These are phyloP conservation scores for Colletotrichum incanum DNA, from an alignment of 2,329 filamentous ascomycete species.

Conservation along the genomic window DNA sequence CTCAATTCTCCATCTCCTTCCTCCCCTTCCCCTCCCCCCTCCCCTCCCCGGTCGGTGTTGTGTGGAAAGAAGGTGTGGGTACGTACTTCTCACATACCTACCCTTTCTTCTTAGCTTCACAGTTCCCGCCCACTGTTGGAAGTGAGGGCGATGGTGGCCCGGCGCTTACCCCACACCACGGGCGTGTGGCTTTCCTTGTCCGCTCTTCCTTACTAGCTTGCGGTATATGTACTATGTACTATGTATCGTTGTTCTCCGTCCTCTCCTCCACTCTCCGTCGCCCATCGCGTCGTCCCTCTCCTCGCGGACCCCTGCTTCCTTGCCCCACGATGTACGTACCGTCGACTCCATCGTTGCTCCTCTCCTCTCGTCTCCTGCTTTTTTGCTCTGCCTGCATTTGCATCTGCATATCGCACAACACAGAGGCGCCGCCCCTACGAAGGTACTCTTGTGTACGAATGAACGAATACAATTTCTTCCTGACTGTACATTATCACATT, in stretches of 20 bases:
- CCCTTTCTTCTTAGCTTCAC: slow-evolving; percentile 8
- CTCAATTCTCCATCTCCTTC: slow-evolving; percentile 1
- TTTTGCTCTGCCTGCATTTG: slow-evolving; percentile 32
- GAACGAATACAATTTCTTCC: not conserved
- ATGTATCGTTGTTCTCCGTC: not conserved
- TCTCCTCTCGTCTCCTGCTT: slow-evolving; percentile 17
- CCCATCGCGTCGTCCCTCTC: not conserved
- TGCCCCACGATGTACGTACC: slow-evolving; percentile 17
- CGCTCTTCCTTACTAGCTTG: not conserved
- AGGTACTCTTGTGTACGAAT: slow-evolving; percentile 1
- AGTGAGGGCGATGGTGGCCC: not conserved
- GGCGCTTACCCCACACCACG: slow-evolving; percentile 20
- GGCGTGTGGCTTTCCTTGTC: slow-evolving; percentile 19
- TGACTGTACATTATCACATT: not conserved
- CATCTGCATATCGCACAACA: slow-evolving; percentile 24
- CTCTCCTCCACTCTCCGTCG: not conserved
- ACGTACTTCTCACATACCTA: slow-evolving; percentile 9
- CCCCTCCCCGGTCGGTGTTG: slow-evolving; percentile 14
- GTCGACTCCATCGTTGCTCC: slow-evolving; percentile 10
- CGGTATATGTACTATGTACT: too few relatives aligned
- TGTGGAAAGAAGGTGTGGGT: slow-evolving; percentile 23
- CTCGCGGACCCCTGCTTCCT: slow-evolving; percentile 2
- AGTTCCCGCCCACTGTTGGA: not conserved
- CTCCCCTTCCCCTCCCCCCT: not conserved
- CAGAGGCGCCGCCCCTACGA: not conserved